Percentiles rank a stretch among this genome's conserved stretches.
Conservation (phyloP, 2,329 filamentous ascomycete genomes). For the Trichoderma hamatum region DNA sequence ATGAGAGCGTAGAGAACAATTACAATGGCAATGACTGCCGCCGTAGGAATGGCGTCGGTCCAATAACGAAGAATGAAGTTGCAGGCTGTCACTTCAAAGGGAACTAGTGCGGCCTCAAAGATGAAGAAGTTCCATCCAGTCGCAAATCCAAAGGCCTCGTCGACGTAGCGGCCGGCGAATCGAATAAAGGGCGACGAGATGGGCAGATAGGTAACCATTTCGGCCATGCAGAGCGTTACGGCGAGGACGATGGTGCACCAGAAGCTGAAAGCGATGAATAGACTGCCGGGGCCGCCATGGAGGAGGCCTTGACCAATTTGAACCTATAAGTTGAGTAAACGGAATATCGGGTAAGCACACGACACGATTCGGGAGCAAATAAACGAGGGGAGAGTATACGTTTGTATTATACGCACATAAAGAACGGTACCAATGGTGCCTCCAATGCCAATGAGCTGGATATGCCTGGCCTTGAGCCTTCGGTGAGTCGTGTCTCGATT, state of each 20-base stretch:
- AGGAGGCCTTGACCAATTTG: conserved; percentile 62
- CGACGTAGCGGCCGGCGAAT: conserved; percentile 74
- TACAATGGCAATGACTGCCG: conserved; percentile 62
- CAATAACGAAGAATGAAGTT: conserved; percentile 66
- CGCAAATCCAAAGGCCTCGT: conserved; percentile 74
- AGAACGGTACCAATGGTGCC: conserved; percentile 66
- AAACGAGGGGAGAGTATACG: neutral
- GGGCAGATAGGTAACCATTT: conserved; percentile 77
- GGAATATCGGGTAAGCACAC: conserved; percentile 29
- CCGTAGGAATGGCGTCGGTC: conserved; percentile 62
- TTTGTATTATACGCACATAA: conserved; percentile 46
- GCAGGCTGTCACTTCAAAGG: conserved; percentile 68
- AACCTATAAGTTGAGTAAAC: conserved; percentile 38
- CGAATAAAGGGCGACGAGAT: conserved; percentile 79
- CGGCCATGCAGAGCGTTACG: conserved; percentile 65
- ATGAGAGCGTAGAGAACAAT: conserved; percentile 54
- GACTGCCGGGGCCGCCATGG: conserved; percentile 60
- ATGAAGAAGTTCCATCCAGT: conserved; percentile 76
- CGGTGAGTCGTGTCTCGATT: conserved; percentile 52
- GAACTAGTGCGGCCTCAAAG: conserved; percentile 68
- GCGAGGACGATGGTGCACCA: conserved; percentile 65
- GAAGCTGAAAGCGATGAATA: conserved; percentile 62
- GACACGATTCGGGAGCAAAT: neutral
- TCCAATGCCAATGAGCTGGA: conserved; percentile 64
- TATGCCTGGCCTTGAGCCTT: conserved; percentile 58